Conservation (phyloP, 1,139 yeast species). For the Entelexis paramagnoliae region DNA sequence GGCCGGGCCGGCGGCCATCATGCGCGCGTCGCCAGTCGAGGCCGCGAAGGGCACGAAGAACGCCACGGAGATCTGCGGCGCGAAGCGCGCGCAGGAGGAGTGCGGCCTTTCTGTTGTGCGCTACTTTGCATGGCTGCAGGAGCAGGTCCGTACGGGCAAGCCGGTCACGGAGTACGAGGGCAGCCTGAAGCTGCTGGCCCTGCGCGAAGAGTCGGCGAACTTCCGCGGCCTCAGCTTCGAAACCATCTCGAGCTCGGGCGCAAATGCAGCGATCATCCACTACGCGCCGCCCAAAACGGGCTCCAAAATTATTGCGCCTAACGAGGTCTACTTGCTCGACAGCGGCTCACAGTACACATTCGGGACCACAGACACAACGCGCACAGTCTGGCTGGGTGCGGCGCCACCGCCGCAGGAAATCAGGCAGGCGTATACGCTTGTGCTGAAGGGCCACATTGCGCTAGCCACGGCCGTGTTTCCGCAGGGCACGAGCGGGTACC, state of each 20-base stretch:
- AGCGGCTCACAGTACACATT: constrained; percentile 90
- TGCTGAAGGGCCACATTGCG: constrained; percentile 83
- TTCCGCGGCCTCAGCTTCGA: constrained; percentile 82
- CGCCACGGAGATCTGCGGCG: constrained; percentile 60
- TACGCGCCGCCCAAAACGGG: constrained; percentile 62
- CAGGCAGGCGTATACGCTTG: constrained; percentile 68
- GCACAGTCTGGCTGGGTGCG: constrained; percentile 76
- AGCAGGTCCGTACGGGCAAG: constrained; percentile 44
- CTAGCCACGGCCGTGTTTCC: constrained; percentile 73
- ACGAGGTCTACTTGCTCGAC: constrained; percentile 74
- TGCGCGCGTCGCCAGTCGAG: constrained; percentile 48
- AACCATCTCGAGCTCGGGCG: constrained; percentile 86
- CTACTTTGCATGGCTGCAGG: constrained; percentile 81
- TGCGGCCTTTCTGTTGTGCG: constrained; percentile 77
- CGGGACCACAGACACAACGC: constrained; percentile 94
- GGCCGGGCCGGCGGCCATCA: constrained; percentile 45
- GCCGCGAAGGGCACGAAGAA: constrained; percentile 73
- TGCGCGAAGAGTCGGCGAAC: constrained; percentile 44
- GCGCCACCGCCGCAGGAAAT: constrained; percentile 56
- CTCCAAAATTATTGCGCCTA: constrained; percentile 60
- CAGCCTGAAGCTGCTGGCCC: constrained; percentile 52
- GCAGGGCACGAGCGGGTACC: constrained; percentile 72
- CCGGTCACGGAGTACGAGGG: constrained; percentile 72
- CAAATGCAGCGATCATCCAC: constrained; percentile 89
- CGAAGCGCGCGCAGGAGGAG: constrained; percentile 64